Base-by-base conservation (phyloP, 768 basidiomycete species). In the Mycena albidolilacea region DNA sequence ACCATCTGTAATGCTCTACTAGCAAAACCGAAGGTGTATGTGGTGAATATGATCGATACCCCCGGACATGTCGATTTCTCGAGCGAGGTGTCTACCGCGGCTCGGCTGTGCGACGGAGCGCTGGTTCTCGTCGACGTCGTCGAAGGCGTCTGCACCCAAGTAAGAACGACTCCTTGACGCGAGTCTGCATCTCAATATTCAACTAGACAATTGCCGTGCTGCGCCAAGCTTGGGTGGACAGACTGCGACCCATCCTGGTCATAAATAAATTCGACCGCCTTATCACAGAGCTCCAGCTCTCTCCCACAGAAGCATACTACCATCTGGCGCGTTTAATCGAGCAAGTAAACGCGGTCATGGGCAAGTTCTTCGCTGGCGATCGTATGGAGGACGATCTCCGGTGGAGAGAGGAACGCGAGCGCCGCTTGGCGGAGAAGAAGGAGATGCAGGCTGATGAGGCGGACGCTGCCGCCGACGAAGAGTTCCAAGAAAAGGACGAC, bases 41-140 rank as follows among this genome's bases (percentile, higher is more conserved):
- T 93, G 58, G 90, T 98, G 66, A 98, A 98, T 80, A 93, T 99
- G 88, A 97, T 99, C 74, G 98, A 99, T 82, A 99, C 98, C 0
- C 98, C 98, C 17, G 98, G 98, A 5, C 98, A 99, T 84, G 97
- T 99, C 30, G 98, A 99, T 82, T 99, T 99, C 77, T 97, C 97
- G 0, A 96, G 93, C 67, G 98, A 99, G 80, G 98, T 99, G 0
- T 98, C 97, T 1, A 95, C 96, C 1, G 97, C 97, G 23, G 95
- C 97, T 14, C 87, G 97, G 61, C 80, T 99, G 35, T 98, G 97
- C 77, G 98, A 99, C 82, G 98, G 98, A 15, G 96, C 97, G 2
- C 87, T 99, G 7, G 94, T 99, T 50, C 85, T 99, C 7, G 96
- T 99, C 1, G 98, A 99, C 80, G 96, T 95, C 2, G 96, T 98